Evolutionary conservation across 2,329 filamentous ascomycete species (phyloP), one percentile per base, ranked within the genome.

Genomic region (Cyclaneusma minus): DNA sequence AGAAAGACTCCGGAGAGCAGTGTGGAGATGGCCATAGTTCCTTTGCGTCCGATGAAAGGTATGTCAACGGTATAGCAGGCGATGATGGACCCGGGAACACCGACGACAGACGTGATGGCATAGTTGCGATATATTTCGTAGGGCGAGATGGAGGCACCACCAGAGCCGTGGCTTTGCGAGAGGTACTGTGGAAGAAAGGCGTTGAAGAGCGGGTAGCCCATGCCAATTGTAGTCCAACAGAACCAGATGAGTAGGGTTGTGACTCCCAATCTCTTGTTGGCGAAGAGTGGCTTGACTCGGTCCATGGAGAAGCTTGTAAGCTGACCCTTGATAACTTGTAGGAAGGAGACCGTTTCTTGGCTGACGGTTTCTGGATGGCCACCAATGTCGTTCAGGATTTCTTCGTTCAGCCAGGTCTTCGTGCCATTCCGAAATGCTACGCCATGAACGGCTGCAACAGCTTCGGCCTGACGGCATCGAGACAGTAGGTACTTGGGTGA

Each of bases 131-230:
- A 91, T 0, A 69, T 67, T 13, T 55, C 54, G 22, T 44, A 32
- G 32, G 49, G 45, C 3, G 59, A 56, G 29, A 63, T 41, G 16
- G 35, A 39, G 17, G 40, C 37, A 11, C 44, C 40, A 10, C 35
- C 28, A 7, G 45, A 29, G 6, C 39, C 42, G 7, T 55, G 56
- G 14, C 68, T 63, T 29, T 70, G 64, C 13, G 72, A 67, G 32
- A 91, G 68, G 44, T 89, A 89, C 39, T 89, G 79, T 1, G 83
- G 83, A n/a, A 92, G 62, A 52, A 91, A 91, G 27, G 79, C 77
- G 49, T 89, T 89, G 64, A 87, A 92, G 2, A 92, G 65, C 1
- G 81, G 82, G 43, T 87, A 91, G 3, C 74, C 81, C 69, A 91
- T 78, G 32, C 82, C 82, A 37, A 91, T 85, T 9, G 69, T 74